These are phyloP conservation scores for Gloeophyllum trabeum DNA, from an alignment of 768 basidiomycete species.

Conservation along the genomic window DNA sequence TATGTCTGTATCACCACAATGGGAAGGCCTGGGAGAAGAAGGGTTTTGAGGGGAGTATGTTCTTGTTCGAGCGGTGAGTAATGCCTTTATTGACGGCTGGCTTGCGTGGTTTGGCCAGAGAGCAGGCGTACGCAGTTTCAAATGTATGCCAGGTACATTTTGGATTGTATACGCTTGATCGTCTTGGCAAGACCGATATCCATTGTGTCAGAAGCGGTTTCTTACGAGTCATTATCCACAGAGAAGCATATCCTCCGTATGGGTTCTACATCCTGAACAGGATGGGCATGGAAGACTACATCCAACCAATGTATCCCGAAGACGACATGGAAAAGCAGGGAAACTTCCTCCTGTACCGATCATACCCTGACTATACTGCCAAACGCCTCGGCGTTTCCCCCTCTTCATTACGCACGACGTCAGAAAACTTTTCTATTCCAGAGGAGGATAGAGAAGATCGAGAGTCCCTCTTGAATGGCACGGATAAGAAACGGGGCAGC, in stretches of 20 bases:
- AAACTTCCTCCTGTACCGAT: constrained; percentile 62
- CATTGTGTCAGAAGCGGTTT: too few species aligned
- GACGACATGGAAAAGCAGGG: constrained; percentile 57
- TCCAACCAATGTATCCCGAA: constrained; percentile 66
- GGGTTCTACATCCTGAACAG: constrained; percentile 82
- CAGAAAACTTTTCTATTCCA: neutral
- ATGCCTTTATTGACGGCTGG: too few species aligned
- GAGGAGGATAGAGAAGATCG: neutral
- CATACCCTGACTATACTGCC: constrained; percentile 57
- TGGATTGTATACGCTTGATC: too few species aligned
- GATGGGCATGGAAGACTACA: constrained; percentile 69
- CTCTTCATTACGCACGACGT: constrained; percentile 11
- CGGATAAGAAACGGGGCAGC: neutral
- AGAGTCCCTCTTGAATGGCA: neutral
- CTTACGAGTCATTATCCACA: too few species aligned
- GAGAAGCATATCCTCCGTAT: constrained; percentile 70
- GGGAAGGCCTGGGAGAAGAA: constrained; percentile 73
- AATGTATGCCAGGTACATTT: too few species aligned
- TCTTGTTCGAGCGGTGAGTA: constrained; percentile 73
- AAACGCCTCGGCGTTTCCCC: constrained; percentile 21
- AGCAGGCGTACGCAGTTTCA: too few species aligned
- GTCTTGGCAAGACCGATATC: too few species aligned
- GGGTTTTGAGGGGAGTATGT: constrained; percentile 83
- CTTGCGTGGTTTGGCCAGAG: too few species aligned
- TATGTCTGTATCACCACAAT: constrained; percentile 71